Percentiles rank a stretch among this genome's conserved stretches.
Evolutionary conservation across 108 stramenopile genomes (phyloP).

Genomic region (Cylindrotheca fusiformis): DNA sequence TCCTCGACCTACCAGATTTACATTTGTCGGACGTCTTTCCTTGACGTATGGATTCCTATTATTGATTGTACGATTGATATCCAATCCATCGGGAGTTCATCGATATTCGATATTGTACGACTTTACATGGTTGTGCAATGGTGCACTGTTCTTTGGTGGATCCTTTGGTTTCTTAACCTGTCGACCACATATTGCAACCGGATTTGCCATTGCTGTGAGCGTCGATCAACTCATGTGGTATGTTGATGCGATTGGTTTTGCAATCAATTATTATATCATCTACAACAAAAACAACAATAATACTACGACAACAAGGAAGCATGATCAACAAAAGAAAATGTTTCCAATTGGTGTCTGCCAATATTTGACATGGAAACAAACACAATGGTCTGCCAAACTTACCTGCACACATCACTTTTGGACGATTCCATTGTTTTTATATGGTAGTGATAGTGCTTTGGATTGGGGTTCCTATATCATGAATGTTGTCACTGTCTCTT

Average conservation of each 20-base stretch:
- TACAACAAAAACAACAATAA: too few species aligned
- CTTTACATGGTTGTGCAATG: background rate
- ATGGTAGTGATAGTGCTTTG: background rate
- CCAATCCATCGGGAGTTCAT: background rate
- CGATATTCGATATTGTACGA: background rate
- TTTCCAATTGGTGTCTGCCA: background rate
- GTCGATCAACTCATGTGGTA: background rate
- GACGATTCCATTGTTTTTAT: background rate
- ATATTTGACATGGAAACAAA: background rate
- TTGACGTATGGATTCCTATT: background rate
- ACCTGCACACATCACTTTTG: background rate
- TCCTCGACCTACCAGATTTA: background rate
- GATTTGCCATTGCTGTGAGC: background rate
- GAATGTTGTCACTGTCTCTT: background rate
- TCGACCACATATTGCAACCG: background rate
- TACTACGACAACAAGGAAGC: too few species aligned
- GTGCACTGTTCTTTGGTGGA: background rate
- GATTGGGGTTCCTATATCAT: background rate
- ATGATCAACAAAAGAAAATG: too few species aligned
- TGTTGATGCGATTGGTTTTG: background rate
- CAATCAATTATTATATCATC: background rate
- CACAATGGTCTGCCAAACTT: background rate
- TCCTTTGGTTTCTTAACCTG: background rate
- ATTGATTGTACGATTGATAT: background rate
- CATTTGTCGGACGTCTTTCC: background rate